phyloP scores from a whole-genome alignment of 140 eudicot species.

The Erigeron philadelphicus region DNA sequence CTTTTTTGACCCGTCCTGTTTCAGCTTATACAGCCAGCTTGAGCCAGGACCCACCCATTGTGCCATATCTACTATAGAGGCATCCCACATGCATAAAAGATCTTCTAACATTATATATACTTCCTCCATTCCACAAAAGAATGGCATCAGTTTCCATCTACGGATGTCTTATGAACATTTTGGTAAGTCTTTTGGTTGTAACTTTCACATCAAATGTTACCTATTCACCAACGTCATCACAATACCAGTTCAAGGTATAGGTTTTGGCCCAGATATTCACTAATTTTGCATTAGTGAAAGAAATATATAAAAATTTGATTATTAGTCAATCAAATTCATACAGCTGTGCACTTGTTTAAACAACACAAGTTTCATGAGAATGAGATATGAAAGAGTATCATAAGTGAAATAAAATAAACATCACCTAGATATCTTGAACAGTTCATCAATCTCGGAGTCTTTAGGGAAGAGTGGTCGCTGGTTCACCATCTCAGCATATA shows the following conservation, averaged over 20 bases:
- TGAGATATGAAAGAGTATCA: slow-evolving; percentile 4
- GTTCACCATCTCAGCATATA: slow-evolving; percentile 97
- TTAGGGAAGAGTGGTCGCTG: slow-evolving; percentile 88
- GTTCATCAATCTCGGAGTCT: slow-evolving; percentile 89
- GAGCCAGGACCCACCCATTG: too few relatives aligned
- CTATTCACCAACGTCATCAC: slow-evolving; percentile 6
- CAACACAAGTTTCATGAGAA: not conserved
- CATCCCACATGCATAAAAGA: not conserved
- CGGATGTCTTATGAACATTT: not conserved
- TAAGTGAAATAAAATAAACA: slow-evolving; percentile 3
- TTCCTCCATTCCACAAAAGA: too few relatives aligned
- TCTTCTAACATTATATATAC: not conserved
- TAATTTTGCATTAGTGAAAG: not conserved
- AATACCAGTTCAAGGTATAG: not conserved
- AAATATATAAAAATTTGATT: not conserved
- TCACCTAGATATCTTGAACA: slow-evolving; percentile 84
- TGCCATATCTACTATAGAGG: not conserved
- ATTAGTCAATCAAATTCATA: not conserved
- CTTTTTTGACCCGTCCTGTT: too few relatives aligned
- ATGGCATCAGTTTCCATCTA: not conserved
- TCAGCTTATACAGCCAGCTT: too few relatives aligned
- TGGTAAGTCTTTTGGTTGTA: not conserved
- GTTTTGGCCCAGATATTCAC: not conserved
- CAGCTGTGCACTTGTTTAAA: not conserved
- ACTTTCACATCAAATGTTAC: not conserved